Conservation (phyloP, 768 basidiomycete genomes). For the Pholiota molesta region DNA sequence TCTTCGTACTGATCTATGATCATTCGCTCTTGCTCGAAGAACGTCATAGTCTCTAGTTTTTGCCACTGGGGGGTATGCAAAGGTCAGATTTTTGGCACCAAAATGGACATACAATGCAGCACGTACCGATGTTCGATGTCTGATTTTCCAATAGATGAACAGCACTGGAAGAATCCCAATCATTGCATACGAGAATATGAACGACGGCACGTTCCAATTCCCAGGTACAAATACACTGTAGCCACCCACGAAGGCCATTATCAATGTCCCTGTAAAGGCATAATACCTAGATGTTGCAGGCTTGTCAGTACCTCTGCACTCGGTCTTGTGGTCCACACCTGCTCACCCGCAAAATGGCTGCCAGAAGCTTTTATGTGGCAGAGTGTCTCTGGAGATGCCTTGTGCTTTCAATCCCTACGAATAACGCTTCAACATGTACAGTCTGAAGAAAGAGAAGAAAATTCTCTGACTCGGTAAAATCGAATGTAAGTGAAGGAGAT, state of each 20-base stretch:
- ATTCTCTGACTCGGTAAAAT: conserved; percentile 42
- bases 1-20: conserved; percentile 48
- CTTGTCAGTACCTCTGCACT: not conserved
- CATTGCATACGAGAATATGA: conserved; percentile 54
- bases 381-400: conserved; percentile 43
- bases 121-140: conserved; percentile 41
- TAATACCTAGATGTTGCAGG: conserved; percentile 36
- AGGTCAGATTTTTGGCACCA: not conserved
- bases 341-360: conserved; percentile 54
- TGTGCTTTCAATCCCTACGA: conserved; percentile 46
- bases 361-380: conserved; percentile 51
- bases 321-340: not conserved
- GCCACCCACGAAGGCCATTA: conserved; percentile 51
- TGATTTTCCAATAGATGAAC: conserved; percentile 50
- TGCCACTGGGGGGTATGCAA: conserved; percentile 36
- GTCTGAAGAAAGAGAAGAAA: not conserved
- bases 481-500: conserved; percentile 51
- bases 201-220: conserved; percentile 47
- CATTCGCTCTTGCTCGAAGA: conserved; percentile 48
- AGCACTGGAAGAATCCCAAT: conserved; percentile 43
- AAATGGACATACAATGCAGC: not conserved
- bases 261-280: conserved; percentile 42
- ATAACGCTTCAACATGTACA: not conserved
- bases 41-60: conserved; percentile 38
- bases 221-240: conserved; percentile 57